Conservation (phyloP, 2,329 filamentous ascomycete genomes). For the Penicillium olsonii region DNA sequence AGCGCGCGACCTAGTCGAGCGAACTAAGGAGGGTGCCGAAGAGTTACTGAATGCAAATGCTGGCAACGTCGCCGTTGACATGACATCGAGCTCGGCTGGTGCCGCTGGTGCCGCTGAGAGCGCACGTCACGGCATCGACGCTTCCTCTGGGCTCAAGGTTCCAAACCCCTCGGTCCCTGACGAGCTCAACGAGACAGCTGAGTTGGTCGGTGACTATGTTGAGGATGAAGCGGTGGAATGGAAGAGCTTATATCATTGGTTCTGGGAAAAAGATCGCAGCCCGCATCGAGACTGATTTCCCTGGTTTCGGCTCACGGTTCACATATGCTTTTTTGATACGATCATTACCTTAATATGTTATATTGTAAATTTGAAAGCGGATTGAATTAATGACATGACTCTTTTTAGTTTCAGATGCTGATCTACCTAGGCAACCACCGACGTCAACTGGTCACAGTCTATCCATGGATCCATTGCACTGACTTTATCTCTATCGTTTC, state of each 20-base stretch:
- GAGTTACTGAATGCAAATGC: conserved; percentile 25
- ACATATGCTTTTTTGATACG: background rate
- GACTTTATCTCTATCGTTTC: too few relatives aligned
- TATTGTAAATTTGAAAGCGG: background rate
- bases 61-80: conserved; percentile 30
- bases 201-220: conserved; percentile 49
- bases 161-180: conserved; percentile 10
- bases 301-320: background rate
- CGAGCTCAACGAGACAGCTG: conserved; percentile 45
- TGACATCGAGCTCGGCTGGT: conserved; percentile 29
- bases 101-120: conserved; percentile 12
- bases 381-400: background rate
- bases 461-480: too few relatives aligned
- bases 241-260: conserved; percentile 45
- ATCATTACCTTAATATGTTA: background rate
- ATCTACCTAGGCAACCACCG: too few relatives aligned
- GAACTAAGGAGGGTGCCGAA: conserved; percentile 29
- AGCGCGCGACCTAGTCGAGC: conserved; percentile 37
- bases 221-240: conserved; percentile 45
- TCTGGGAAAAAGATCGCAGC: conserved; percentile 37
- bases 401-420: too few relatives aligned
- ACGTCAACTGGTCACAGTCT: too few relatives aligned
- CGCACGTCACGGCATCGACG: conserved; percentile 18
- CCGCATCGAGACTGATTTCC: conserved; percentile 1
- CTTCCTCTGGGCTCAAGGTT: conserved; percentile 22